Evolutionary conservation across 1,139 yeast species (phyloP).

Genomic region (Debaryomycetaceae sp.): DNA sequence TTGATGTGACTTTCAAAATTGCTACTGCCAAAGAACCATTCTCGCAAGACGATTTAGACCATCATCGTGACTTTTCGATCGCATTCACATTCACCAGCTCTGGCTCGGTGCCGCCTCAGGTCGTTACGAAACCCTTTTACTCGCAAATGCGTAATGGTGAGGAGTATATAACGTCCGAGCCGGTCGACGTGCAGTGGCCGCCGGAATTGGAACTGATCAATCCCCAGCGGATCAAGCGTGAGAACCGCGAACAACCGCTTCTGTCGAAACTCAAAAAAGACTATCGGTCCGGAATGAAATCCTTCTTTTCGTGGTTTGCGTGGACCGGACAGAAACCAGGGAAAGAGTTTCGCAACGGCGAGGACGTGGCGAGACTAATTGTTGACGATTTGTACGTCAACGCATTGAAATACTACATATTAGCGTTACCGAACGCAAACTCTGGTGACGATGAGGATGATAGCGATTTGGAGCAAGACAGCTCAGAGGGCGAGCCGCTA

Average conservation of each 20-base stretch:
- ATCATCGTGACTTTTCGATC: slow-evolving; percentile 45
- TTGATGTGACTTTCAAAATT: slow-evolving; percentile 41
- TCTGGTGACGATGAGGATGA: slow-evolving; percentile 41
- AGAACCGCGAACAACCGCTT: slow-evolving; percentile 19
- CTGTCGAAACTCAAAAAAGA: slow-evolving; percentile 43
- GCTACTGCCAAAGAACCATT: slow-evolving; percentile 13
- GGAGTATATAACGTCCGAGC: slow-evolving; percentile 39
- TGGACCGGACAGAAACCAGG: slow-evolving; percentile 73
- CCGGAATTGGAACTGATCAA: slow-evolving; percentile 38
- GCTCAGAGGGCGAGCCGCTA: slow-evolving; percentile 43
- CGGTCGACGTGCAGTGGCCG: slow-evolving; percentile 53
- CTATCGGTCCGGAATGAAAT: slow-evolving; percentile 61
- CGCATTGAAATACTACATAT: slow-evolving; percentile 62
- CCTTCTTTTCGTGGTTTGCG: slow-evolving; percentile 61
- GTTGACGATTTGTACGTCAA: slow-evolving; percentile 61
- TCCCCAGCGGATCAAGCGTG: slow-evolving; percentile 35
- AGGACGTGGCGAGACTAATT: slow-evolving; percentile 52
- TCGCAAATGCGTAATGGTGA: slow-evolving; percentile 37
- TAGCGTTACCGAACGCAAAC: slow-evolving; percentile 36
- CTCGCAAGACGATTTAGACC: slow-evolving; percentile 10
- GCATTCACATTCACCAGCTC: slow-evolving; percentile 36
- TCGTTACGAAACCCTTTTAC: slow-evolving; percentile 41
- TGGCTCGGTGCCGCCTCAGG: slow-evolving; percentile 37
- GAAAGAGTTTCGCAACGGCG: slow-evolving; percentile 64
- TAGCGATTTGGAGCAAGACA: slow-evolving; percentile 42